These are phyloP conservation scores for Colletotrichum sp. DNA, from an alignment of 2,329 filamentous ascomycete species.

Conservation along the genomic window DNA sequence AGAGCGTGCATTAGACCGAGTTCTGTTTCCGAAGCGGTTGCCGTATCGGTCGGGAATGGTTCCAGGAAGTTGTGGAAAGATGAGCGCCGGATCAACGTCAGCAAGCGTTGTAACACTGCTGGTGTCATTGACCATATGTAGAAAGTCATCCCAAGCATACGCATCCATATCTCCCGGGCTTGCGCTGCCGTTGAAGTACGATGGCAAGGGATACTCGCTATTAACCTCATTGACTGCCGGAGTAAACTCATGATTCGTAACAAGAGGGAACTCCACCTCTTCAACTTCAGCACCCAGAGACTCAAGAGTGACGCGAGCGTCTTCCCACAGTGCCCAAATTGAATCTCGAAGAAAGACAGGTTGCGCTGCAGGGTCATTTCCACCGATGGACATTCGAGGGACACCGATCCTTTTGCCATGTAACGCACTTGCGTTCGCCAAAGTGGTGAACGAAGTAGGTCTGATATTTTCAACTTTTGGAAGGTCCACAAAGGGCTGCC, in stretches of 20 bases:
- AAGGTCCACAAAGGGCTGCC: neutral
- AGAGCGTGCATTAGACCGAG: neutral
- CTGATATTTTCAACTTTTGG: neutral
- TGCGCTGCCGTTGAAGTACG: neutral
- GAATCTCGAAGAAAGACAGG: neutral
- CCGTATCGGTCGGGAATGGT: neutral
- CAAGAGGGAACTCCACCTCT: neutral
- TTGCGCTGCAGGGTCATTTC: neutral
- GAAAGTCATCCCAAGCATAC: slow-evolving; percentile 18
- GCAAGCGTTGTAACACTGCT: slow-evolving; percentile 31
- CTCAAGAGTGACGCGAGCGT: neutral
- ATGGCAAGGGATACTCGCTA: neutral
- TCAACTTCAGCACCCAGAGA: neutral
- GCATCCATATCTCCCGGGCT: neutral
- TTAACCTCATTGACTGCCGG: neutral
- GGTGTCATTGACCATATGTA: slow-evolving; percentile 28
- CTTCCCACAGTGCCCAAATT: neutral
- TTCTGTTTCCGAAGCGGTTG: neutral
- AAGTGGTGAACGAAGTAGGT: neutral
- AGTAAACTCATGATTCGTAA: neutral
- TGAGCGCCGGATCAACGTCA: neutral
- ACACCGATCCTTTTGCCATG: neutral
- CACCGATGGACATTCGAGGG: neutral
- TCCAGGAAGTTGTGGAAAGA: neutral
- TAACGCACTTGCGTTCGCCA: neutral